Evolutionary conservation across 495 filamentous ascomycete genomes (phyloP), one percentile per base, ranked within the genome.

Genomic region (Gamarada debralockiae): DNA sequence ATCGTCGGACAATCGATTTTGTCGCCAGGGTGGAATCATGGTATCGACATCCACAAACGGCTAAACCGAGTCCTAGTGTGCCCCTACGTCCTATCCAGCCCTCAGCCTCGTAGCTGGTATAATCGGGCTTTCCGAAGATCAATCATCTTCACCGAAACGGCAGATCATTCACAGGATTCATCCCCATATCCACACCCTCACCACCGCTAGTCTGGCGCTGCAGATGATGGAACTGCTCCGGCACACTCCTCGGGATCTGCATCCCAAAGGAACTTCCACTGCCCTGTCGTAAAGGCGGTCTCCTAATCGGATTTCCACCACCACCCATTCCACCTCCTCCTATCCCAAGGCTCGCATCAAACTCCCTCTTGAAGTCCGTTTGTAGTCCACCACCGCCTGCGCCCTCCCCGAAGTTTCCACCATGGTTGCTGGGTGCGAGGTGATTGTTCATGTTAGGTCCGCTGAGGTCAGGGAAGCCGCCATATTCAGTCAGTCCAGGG

Each of bases 171-270:
- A 20, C 24, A 13, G 39, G 31, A 34, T 39, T 38, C 45, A 47
- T 41, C 15, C 40, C 50, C 39, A 37, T 23, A n/a, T 48, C 44
- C n/a, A 31, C 13, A 4, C 33, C 55, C 17, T 42, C 50, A 13
- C 18, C 37, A 33, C 24, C 23, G 39, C 42, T 53, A 33, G 34
- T 45, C 38, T 27, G n/a, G 14, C 50, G 36, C 25, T 49, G 36
- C 24, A 53, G 18, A 10, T 58, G 50, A 24, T 53, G 34, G 25
- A 44, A 61, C 14, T 53, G 43, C 18, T 54, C 61, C 0, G 61
- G 61, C 9, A 64, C 49, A 52, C 61, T 64, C 33, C 61, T 44
- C n/a, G 61, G 61, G 12, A 64, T 58, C 25, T 52, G 52, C 15
- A 56, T 31, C 4, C 50, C 52, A 36, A 47, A 56, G 12, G 34